phyloP scores from a whole-genome alignment of 768 basidiomycete species.

The Phanerochaete sordida region DNA sequence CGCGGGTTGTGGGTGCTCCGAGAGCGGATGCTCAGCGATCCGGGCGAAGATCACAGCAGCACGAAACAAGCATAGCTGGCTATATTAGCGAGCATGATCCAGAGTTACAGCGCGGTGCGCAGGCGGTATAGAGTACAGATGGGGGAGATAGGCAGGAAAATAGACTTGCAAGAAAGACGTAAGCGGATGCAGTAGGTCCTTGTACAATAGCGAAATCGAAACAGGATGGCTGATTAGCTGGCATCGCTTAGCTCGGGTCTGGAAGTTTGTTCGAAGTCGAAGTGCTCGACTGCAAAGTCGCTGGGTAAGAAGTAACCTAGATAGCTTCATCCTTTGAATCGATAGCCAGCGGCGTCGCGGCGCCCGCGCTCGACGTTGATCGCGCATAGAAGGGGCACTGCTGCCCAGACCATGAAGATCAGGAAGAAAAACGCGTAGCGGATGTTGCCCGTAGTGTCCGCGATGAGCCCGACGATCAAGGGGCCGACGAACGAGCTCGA shows the following conservation, averaged over 20 bases:
- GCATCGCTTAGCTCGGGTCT: too few species aligned
- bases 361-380: slow-evolving; percentile 71
- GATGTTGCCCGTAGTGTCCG: slow-evolving; percentile 88
- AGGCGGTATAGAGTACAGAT: not conserved
- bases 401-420: slow-evolving; percentile 73
- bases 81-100: not conserved
- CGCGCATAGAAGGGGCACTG: slow-evolving; percentile 68
- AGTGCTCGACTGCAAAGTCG: too few species aligned
- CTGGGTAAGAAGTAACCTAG: not conserved
- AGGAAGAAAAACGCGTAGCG: slow-evolving; percentile 91
- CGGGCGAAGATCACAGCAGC: not conserved
- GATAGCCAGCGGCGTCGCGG: slow-evolving; percentile 42
- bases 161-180: not conserved
- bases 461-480: slow-evolving; percentile 80
- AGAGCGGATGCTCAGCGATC: too few species aligned
- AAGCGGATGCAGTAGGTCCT: too few species aligned
- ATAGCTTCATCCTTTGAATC: not conserved
- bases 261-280: too few species aligned
- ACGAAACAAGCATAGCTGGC: not conserved
- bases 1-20: too few species aligned
- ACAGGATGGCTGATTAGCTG: too few species aligned
- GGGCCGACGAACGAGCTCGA: slow-evolving; percentile 93
- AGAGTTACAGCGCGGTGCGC: not conserved
- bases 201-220: too few species aligned
- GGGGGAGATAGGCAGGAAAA: not conserved